Evolutionary conservation across 768 basidiomycete species (phyloP), one percentile per base, ranked within the genome.

Genomic region (Trametes maxima): DNA sequence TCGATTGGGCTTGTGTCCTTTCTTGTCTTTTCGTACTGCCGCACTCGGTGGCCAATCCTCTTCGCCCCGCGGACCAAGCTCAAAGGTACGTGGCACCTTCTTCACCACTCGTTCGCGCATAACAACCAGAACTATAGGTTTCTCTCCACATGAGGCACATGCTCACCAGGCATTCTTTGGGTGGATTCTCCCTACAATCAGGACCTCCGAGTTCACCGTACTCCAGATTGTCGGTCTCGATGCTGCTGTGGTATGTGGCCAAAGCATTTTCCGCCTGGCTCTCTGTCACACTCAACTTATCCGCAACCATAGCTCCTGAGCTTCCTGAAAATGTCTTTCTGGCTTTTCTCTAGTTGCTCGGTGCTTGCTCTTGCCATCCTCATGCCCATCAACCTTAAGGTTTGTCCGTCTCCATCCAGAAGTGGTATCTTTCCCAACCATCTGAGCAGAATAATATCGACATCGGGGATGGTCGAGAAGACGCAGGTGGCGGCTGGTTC

Each of bases 151-250:
- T 65, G 94, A 95, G 73, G 94, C 91, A 0, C 94, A 95, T 70
- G 86, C 87, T 2, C 89, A 92, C 67, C 81, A 85, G 60, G 86
- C 89, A 0, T 92, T 97, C 77, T 94, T 97, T 75, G 94, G 94
- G 24, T 99, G 97, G 96, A 91, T 99, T 54, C 75, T 96, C 66
- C 96, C 96, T 1, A 98, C 96, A 0, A 82, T 98, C 44, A 79
- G 83, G 59, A 94, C 89, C 0, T 95, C 92, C 46, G 96, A 99
- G 71, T 95, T 92, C 62, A 90, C 94, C 0, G 86, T 99, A 3
- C 80, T 99, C 2, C 95, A 98, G 74, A 96, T 97, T 51, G 96
- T 99, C 13, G 96, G 96, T 0, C 77, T 99, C 43, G 96, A 99
- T 74, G 96, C 96, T 43, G 95, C 94, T 2, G 97, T 98, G 68